Conservation (phyloP, 352 stramenopile genomes). For the Globisporangium acanthophoron region DNA sequence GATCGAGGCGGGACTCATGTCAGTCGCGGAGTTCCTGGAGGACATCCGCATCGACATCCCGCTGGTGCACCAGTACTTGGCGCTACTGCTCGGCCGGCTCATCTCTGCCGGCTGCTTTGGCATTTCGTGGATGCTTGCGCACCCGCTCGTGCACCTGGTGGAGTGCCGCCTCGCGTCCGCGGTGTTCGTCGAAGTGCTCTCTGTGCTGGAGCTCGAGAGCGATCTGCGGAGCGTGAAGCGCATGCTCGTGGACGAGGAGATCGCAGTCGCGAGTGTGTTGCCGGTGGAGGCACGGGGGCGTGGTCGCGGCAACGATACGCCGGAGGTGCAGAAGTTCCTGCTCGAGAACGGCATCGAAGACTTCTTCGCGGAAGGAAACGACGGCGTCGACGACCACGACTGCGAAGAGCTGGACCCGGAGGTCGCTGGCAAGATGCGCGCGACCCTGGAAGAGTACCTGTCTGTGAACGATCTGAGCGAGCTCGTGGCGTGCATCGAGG, state of each 20-base stretch:
- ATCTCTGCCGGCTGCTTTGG: conserved; percentile 79
- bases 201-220: conserved; percentile 69
- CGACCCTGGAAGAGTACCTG: conserved; percentile 74
- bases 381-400: conserved; percentile 32
- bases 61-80: conserved; percentile 75
- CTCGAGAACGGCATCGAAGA: conserved; percentile 54
- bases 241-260: conserved; percentile 79
- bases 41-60: conserved; percentile 85
- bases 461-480: conserved; percentile 70
- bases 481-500: conserved; percentile 68
- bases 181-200: conserved; percentile 70
- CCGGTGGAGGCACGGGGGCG: conserved; percentile 25
- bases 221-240: conserved; percentile 55
- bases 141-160: conserved; percentile 42
- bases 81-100: conserved; percentile 63
- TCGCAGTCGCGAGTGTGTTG: conserved; percentile 46
- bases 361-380: conserved; percentile 52
- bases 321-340: conserved; percentile 52
- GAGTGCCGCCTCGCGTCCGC: conserved; percentile 58
- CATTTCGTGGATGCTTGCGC: conserved; percentile 73
- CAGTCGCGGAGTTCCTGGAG: conserved; percentile 78
- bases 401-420: conserved; percentile 61
- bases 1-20: conserved; percentile 65
- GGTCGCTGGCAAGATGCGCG: conserved; percentile 54
- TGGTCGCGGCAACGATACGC: conserved; percentile 22